These are phyloP conservation scores for Novymonas esmeraldas DNA, from an alignment of 208 protist genomes.

Conservation along the genomic window DNA sequence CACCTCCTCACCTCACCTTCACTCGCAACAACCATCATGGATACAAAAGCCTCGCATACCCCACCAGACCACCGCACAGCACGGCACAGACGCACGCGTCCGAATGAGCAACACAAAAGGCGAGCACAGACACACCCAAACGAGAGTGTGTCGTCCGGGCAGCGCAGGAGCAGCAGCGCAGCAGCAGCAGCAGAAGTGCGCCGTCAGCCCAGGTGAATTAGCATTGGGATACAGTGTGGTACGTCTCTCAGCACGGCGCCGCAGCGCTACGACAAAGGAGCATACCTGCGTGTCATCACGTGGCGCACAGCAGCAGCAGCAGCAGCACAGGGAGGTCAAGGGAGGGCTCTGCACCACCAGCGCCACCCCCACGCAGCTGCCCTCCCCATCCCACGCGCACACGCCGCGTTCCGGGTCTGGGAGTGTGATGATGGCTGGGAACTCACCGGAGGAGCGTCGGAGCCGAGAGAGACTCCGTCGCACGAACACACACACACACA, in stretches of 20 bases:
- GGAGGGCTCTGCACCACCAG: background rate
- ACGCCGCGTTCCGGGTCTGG: background rate
- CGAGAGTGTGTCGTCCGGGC: too few relatives aligned
- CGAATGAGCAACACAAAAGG: too few relatives aligned
- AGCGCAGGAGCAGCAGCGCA: too few relatives aligned
- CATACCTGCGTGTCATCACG: conserved; percentile 35
- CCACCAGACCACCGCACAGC: too few relatives aligned
- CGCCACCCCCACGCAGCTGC: too few relatives aligned
- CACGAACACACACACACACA: background rate
- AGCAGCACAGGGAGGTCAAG: background rate
- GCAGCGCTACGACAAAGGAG: conserved; percentile 34
- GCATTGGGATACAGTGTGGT: conserved; percentile 34
- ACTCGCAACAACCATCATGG: too few relatives aligned
- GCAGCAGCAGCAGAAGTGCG: too few relatives aligned
- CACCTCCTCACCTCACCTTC: too few relatives aligned
- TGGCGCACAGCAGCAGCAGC: background rate
- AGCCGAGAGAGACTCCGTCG: conserved; percentile 7
- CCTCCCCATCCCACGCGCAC: background rate
- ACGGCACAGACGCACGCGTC: background rate
- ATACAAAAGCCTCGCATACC: too few relatives aligned
- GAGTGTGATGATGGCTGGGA: conserved; percentile 18
- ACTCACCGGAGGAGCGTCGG: conserved; percentile 5
- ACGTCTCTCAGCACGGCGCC: conserved; percentile 22
- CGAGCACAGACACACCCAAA: background rate
- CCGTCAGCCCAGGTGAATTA: conserved; percentile 15